These are phyloP conservation scores for Dillenia turbinata DNA, from an alignment of 164 flowering plant species.

Conservation along the genomic window DNA sequence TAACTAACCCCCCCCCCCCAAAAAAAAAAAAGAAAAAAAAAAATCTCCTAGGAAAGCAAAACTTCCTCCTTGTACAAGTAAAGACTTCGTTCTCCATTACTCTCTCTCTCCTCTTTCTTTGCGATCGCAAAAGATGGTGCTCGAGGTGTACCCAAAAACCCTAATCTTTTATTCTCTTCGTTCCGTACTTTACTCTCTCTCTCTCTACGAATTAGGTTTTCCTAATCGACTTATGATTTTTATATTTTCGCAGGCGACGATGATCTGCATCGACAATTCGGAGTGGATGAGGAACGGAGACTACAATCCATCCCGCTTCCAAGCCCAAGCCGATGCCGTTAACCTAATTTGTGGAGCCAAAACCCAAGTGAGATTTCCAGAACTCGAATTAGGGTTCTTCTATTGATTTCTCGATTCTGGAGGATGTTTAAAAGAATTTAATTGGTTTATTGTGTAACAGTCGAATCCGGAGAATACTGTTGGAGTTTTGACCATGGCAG, in stretches of 20 bases:
- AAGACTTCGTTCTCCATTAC: no score
- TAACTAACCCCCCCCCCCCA: no score
- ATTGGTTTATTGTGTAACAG: conserved; percentile 31
- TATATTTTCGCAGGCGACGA: conserved; percentile 63
- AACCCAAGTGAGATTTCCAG: conserved; percentile 51
- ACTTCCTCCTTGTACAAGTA: no score
- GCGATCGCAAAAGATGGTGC: conserved; percentile 12
- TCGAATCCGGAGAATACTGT: conserved; percentile 97
- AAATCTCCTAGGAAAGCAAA: no score
- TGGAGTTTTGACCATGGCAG: conserved; percentile 92
- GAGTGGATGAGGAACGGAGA: conserved; percentile 99
- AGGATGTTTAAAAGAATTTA: conserved; percentile 1
- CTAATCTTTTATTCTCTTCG: background rate
- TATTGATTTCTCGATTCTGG: background rate
- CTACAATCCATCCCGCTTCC: conserved; percentile 76
- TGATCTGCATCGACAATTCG: conserved; percentile 98
- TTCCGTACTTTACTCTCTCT: background rate
- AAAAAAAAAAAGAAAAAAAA: no score
- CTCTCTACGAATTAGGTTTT: conserved; percentile 8
- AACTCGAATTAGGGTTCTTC: background rate
- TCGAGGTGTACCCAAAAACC: conserved; percentile 10
- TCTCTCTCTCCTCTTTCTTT: no score
- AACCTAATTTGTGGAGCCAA: conserved; percentile 94
- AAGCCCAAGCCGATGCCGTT: conserved; percentile 94
- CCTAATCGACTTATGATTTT: background rate